Conservation (phyloP, 2,329 filamentous ascomycete genomes). For the Thermothelomyces thermophilus region DNA sequence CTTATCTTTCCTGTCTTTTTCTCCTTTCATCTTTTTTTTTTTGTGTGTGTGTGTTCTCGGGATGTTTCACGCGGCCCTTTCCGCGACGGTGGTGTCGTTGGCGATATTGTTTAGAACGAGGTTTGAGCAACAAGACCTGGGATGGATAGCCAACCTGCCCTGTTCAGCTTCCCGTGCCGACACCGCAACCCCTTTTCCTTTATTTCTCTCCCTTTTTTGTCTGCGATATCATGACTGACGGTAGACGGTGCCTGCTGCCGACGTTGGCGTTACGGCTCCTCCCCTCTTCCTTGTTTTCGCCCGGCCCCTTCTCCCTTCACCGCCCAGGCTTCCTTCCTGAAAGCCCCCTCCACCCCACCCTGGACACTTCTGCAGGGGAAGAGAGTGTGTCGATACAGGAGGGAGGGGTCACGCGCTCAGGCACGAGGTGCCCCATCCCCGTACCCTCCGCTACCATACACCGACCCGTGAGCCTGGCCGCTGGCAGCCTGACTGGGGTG, state of each 20-base stretch:
- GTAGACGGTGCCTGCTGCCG: no score
- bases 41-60: no score
- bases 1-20: no score
- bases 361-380: no score
- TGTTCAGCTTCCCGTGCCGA: background rate
- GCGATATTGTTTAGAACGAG: background rate
- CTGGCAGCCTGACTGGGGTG: conserved; percentile 12
- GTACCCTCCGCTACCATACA: conserved; percentile 22
- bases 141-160: background rate
- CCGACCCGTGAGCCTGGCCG: conserved; percentile 27
- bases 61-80: no score
- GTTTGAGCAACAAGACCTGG: background rate
- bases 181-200: no score
- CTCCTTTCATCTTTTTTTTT: background rate
- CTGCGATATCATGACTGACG: background rate
- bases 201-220: background rate
- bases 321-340: no score
- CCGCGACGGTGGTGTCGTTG: no score
- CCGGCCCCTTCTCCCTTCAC: no score
- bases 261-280: no score
- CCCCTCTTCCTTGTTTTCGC: no score
- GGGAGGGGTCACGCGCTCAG: conserved; percentile 13
- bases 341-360: no score
- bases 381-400: background rate
- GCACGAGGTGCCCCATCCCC: conserved; percentile 22